Base-by-base conservation (phyloP, 225 moss, liverwort and hornwort genomes). In the Pseudisothecium myosuroides region DNA sequence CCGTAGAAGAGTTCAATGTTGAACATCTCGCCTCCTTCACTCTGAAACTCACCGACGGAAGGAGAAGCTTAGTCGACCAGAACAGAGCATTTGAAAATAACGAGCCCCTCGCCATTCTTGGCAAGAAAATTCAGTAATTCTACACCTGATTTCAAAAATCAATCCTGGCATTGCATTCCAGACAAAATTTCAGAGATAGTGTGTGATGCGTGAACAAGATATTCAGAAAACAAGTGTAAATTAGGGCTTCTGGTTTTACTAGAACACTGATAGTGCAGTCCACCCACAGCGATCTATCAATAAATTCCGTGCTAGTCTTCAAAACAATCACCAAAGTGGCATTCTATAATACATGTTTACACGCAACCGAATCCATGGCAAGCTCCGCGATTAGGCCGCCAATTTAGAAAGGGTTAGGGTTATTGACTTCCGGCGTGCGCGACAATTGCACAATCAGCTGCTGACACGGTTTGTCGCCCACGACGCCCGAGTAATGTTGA, bases 361-460 rank as follows among this genome's bases (percentile, higher is more conserved):
- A 28, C 4, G 45, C 43, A 87, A 74, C 56, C 17, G 23, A 82
- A 54, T 26, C 34, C 62, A 34, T 52, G 45, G 37, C 56, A 47
- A 60, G 59, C 79, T 85, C 52, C 60, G 23, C 43, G 43, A 50
- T 31, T 41, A 41, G 10, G 36, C 34, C 50, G 23, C 76, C 45
- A 7, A 14, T 39, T 90, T 77, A 91, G 55, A 98, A 98, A n/a
- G 97, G 92, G 61, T 96, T 91, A 49, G 95, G 95, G 52, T 96
- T 97, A 79, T 96, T 87, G 29, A 96, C 93, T 82, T 98, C 94
- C 18, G 98, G 97, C 34, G 88, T 54, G 41, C 98, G 95, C 43
- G 91, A 92, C 92, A 98, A 9, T 81, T 98, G 98, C 82, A 95
- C 95, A 74, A 98, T 92, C 54, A 97, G n/a, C 77, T 98, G 98